Conservation (phyloP, 2,329 filamentous ascomycete genomes). For the Beauveria caledonica region DNA sequence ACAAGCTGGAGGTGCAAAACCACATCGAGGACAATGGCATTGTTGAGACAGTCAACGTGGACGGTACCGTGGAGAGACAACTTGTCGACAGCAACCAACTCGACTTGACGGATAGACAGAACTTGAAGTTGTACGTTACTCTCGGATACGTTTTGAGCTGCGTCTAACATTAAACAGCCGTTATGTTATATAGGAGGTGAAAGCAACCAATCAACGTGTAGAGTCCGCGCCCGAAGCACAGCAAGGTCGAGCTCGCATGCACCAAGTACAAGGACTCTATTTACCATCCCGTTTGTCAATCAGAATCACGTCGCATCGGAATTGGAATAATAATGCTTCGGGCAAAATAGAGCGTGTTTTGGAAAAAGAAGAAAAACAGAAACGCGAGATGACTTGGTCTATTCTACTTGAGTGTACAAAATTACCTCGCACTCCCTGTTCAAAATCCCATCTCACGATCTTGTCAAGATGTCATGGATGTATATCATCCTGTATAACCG, state of each 20-base stretch:
- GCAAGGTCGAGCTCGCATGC: constrained; percentile 57
- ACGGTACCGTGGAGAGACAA: constrained; percentile 3
- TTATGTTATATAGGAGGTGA: not conserved
- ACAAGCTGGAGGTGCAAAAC: constrained; percentile 8
- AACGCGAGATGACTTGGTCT: no score
- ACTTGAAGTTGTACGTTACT: constrained; percentile 14
- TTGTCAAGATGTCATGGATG: not conserved
- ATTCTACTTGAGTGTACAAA: no score
- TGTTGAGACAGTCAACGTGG: constrained; percentile 9
- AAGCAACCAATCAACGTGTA: constrained; percentile 23
- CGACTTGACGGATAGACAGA: constrained; percentile 14
- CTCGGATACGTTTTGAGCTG: not conserved
- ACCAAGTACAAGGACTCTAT: constrained; percentile 49
- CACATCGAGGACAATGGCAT: constrained; percentile 1
- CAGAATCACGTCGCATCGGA: not conserved
- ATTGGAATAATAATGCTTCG: no score
- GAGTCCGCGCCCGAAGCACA: constrained; percentile 42
- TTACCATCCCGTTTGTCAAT: not conserved
- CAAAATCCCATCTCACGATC: no score
- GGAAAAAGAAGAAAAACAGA: no score
- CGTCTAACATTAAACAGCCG: not conserved
- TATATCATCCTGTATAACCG: not conserved
- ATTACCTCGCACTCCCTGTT: no score
- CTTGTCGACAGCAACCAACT: constrained; percentile 14
- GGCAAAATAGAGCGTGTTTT: no score